phyloP scores from a whole-genome alignment of 164 flowering plant species.

The Stephania japonica region DNA sequence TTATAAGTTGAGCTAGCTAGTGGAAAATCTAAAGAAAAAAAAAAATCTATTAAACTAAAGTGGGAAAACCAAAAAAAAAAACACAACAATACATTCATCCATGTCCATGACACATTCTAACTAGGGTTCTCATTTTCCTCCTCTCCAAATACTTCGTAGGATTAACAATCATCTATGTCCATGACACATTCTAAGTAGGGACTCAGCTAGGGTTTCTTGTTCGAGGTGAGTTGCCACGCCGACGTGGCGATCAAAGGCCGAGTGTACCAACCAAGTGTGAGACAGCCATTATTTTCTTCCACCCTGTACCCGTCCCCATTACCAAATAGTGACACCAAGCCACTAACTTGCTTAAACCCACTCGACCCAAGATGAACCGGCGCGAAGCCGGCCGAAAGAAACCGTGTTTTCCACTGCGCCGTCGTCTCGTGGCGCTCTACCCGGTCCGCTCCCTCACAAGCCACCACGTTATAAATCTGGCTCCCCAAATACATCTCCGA shows the following conservation, averaged over 20 bases:
- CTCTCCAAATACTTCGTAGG: no score
- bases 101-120: background rate
- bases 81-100: background rate
- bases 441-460: conserved; percentile 66
- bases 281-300: conserved; percentile 63
- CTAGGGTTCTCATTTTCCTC: no score
- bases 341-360: conserved; percentile 68
- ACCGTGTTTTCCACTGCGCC: conserved; percentile 49
- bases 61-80: background rate
- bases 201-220: background rate
- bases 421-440: conserved; percentile 70
- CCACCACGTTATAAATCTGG: conserved; percentile 75
- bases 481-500: conserved; percentile 65
- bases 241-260: conserved; percentile 72
- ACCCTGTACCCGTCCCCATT: conserved; percentile 73
- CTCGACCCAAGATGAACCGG: conserved; percentile 71
- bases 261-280: conserved; percentile 77
- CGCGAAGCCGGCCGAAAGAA: conserved; percentile 50
- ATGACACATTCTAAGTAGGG: no score
- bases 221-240: conserved; percentile 40
- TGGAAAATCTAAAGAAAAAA: no score
- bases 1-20: background rate
- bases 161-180: no score
- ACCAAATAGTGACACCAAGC: conserved; percentile 51
- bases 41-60: background rate